phyloP scores from a whole-genome alignment of 345 rosid genomes.

The Leavenworthia alabamica region DNA sequence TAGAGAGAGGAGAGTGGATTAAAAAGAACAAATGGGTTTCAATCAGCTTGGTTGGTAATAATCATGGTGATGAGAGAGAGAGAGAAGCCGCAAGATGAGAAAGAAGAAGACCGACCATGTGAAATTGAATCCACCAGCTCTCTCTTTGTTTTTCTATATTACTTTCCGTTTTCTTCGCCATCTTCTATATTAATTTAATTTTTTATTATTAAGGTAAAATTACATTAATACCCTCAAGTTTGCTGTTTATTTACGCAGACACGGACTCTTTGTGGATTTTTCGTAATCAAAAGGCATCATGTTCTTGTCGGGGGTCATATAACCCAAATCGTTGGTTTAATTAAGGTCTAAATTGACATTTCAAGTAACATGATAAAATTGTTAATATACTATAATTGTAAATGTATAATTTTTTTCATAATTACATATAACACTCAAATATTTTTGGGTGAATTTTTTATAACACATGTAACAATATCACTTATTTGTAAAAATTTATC shows the following conservation, averaged over 20 bases:
- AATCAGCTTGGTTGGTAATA: conserved; percentile 34
- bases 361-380: not conserved
- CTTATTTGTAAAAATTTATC: not conserved
- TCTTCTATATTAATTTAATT: not conserved
- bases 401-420: conserved; percentile 5
- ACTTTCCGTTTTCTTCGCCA: conserved; percentile 40
- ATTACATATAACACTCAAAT: not conserved
- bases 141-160: not conserved
- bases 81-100: conserved; percentile 33
- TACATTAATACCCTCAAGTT: not conserved
- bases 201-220: not conserved
- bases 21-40: conserved; percentile 27
- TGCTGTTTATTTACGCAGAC: conserved; percentile 12
- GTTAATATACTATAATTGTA: conserved; percentile 10
- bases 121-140: conserved; percentile 49
- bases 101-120: conserved; percentile 44
- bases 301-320: conserved; percentile 25
- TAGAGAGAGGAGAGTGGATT: conserved; percentile 8
- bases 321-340: conserved; percentile 2
- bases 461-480: not conserved
- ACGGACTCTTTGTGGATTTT: conserved; percentile 5
- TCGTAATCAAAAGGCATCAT: conserved; percentile 10
- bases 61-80: conserved; percentile 32
- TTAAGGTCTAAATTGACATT: not conserved
- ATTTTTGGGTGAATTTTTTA: not conserved